phyloP scores from a whole-genome alignment of 768 basidiomycete genomes.

The Agaricus sinodeliciosus region DNA sequence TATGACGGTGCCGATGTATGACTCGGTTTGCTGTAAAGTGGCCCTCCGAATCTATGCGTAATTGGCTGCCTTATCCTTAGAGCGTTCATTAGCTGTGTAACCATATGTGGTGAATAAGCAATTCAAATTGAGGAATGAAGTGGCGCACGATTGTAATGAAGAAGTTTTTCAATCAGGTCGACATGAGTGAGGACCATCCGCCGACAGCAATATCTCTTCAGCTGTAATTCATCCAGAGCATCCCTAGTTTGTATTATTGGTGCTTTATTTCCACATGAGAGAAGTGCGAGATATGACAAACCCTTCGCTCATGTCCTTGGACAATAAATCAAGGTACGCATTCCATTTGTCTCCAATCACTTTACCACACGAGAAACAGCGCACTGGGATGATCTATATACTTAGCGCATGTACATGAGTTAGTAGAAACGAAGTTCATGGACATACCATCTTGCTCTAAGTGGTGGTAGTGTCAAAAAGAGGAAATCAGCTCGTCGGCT shows the following conservation, averaged over 20 bases:
- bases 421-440: neutral
- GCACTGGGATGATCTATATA: conserved; percentile 86
- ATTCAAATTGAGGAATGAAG: neutral
- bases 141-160: conserved; percentile 88
- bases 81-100: conserved; percentile 39
- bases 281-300: conserved; percentile 29
- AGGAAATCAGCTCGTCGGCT: too few species aligned
- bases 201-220: conserved; percentile 94
- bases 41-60: neutral
- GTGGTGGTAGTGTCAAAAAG: too few species aligned
- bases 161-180: conserved; percentile 92
- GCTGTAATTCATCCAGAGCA: conserved; percentile 80
- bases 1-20: too few species aligned
- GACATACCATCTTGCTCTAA: neutral
- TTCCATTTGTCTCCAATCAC: conserved; percentile 97
- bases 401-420: neutral
- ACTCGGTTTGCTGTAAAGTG: too few species aligned
- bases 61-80: conserved; percentile 32
- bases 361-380: conserved; percentile 96
- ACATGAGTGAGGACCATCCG: conserved; percentile 98
- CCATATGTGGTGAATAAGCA: neutral
- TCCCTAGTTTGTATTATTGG: conserved; percentile 43
- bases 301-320: conserved; percentile 85
- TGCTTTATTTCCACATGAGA: neutral
- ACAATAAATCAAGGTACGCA: conserved; percentile 74